phyloP scores from a whole-genome alignment of 169 alveolate genomes.

The Theileria annulata region DNA sequence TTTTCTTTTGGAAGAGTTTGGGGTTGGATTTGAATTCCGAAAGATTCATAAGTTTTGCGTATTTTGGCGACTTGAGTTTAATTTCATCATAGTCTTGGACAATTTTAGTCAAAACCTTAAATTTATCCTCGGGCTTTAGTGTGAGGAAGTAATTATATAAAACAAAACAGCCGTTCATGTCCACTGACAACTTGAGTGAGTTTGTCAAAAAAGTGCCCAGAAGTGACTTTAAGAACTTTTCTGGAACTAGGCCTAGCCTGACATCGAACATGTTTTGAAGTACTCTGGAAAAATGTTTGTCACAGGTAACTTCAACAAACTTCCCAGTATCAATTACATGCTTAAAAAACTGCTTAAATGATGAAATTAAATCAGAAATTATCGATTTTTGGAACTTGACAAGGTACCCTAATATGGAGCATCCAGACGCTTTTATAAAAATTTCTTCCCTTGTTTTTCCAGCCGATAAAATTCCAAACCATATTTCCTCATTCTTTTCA shows the following conservation, averaged over 20 bases:
- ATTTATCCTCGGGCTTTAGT: constrained; percentile 9
- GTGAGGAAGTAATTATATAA: constrained; percentile 17
- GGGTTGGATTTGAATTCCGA: constrained; percentile 37
- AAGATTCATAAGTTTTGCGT: constrained; percentile 28
- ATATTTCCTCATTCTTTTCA: constrained; percentile 2
- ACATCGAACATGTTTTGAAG: constrained; percentile 57
- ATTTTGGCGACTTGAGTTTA: constrained; percentile 17
- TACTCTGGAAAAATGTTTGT: constrained; percentile 56
- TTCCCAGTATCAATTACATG: constrained; percentile 17
- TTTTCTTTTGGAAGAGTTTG: constrained; percentile 30
- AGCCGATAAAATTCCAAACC: background rate
- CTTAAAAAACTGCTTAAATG: constrained; percentile 35
- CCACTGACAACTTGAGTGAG: constrained; percentile 13
- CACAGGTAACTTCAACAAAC: constrained; percentile 26
- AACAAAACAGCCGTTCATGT: constrained; percentile 45
- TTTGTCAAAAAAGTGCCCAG: constrained; percentile 20
- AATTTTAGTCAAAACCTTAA: constrained; percentile 20
- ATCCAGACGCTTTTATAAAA: constrained; percentile 39
- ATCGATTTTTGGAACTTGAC: constrained; percentile 43
- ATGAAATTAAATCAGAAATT: constrained; percentile 12
- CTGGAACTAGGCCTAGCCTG: constrained; percentile 43
- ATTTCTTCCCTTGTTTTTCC: constrained; percentile 13
- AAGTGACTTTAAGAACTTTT: constrained; percentile 27
- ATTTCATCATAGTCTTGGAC: constrained; percentile 27
- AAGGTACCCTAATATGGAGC: constrained; percentile 39